phyloP scores from a whole-genome alignment of 495 filamentous ascomycete genomes.

The Tuber microsphaerosporum region DNA sequence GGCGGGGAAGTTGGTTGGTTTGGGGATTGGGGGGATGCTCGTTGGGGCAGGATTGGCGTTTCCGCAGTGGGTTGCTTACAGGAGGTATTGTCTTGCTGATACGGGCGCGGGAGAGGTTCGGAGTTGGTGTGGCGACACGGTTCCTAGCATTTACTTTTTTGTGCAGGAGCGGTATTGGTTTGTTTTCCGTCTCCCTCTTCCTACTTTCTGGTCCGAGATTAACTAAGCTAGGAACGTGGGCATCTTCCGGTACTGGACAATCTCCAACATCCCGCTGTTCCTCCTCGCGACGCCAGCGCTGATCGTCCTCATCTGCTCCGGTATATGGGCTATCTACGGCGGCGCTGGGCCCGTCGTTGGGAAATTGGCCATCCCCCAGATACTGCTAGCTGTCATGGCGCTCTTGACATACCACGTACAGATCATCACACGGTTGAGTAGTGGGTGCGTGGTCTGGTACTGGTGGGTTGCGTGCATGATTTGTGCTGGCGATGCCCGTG shows the following conservation, averaged over 20 bases:
- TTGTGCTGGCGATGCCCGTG: constrained; percentile 31
- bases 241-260: constrained; percentile 82
- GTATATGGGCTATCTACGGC: constrained; percentile 43
- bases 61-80: constrained; percentile 72
- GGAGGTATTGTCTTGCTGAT: constrained; percentile 54
- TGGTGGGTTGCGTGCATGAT: constrained; percentile 59
- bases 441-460: constrained; percentile 85
- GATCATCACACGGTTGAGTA: constrained; percentile 82
- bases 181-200: constrained; percentile 29
- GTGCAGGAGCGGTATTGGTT: constrained; percentile 90
- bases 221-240: constrained; percentile 63
- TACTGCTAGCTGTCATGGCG: constrained; percentile 63
- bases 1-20: constrained; percentile 48
- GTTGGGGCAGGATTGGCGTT: constrained; percentile 59
- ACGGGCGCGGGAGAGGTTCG: constrained; percentile 27
- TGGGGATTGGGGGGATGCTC: constrained; percentile 58
- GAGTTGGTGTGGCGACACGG: constrained; percentile 63
- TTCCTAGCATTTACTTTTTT: constrained; percentile 85
- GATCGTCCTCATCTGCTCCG: constrained; percentile 57
- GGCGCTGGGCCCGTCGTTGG: constrained; percentile 42
- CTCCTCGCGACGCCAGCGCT: constrained; percentile 74
- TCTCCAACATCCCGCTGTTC: constrained; percentile 82
- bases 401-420: constrained; percentile 81
- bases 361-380: constrained; percentile 63
- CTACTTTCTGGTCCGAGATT: constrained; percentile 7